A percentile compares a stretch with the other conserved stretches of the same genome.
phyloP scores from a whole-genome alignment of 2,329 filamentous ascomycete species.

The Colletotrichum musae region DNA sequence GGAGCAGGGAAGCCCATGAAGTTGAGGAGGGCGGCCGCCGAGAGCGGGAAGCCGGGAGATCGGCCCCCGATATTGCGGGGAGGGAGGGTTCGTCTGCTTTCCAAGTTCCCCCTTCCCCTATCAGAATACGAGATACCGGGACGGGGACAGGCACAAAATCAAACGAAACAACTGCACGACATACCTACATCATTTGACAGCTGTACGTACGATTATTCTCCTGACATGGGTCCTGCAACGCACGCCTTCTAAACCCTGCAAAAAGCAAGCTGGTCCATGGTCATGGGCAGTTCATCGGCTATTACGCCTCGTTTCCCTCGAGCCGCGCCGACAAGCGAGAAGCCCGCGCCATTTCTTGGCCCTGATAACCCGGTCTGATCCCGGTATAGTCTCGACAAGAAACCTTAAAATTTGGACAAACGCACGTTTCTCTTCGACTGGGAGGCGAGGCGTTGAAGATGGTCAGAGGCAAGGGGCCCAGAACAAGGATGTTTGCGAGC shows the following conservation, averaged over 20 bases:
- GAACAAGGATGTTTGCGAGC: conserved; percentile 6
- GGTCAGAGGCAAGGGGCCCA: not conserved
- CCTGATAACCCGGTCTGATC: not conserved
- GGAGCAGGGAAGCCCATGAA: not conserved
- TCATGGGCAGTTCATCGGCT: not conserved
- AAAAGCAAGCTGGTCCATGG: not conserved
- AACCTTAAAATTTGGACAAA: not conserved
- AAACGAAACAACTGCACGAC: conserved; percentile 24
- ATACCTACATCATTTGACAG: conserved; percentile 5
- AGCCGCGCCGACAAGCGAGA: not conserved
- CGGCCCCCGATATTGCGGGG: conserved; percentile 9
- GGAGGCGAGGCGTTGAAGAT: not conserved
- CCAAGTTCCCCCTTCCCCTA: not conserved
- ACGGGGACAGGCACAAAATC: not conserved
- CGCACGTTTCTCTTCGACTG: not conserved
- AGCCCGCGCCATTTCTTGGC: too few relatives aligned
- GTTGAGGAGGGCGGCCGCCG: conserved; percentile 7
- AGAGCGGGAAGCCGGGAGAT: conserved; percentile 27
- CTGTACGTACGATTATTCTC: conserved; percentile 3
- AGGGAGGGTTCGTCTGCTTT: not conserved
- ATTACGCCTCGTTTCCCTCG: not conserved
- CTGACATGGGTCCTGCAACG: too few relatives aligned
- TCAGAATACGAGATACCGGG: conserved; percentile 8
- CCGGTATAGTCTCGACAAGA: not conserved
- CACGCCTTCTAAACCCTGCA: not conserved